Evolutionary conservation across 306 rosid genomes (phyloP).

Genomic region (Trifolium dubium): DNA sequence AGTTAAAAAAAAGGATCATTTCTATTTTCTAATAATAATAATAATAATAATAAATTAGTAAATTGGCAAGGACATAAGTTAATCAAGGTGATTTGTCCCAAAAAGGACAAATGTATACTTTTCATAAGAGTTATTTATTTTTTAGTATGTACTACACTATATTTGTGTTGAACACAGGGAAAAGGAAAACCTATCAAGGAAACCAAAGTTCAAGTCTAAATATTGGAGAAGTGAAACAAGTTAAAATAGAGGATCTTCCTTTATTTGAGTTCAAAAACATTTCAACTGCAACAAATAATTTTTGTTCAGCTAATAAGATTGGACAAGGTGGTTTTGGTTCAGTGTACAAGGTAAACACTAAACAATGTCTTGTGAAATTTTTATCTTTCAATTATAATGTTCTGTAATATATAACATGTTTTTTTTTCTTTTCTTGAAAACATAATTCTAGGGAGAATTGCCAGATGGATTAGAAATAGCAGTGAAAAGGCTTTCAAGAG

Average conservation of each 20-base stretch:
- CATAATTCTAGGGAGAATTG: conserved; percentile 25
- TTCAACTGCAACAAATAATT: conserved; percentile 42
- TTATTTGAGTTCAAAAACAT: conserved; percentile 31
- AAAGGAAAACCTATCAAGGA: not conserved
- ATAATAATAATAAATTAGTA: too few species aligned
- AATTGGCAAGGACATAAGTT: too few species aligned
- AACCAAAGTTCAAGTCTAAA: not conserved
- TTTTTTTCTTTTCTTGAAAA: not conserved
- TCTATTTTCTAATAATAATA: too few species aligned
- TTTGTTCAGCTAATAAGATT: conserved; percentile 37
- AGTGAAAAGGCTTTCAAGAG: conserved; percentile 40
- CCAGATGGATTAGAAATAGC: conserved; percentile 39
- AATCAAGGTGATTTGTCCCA: too few species aligned
- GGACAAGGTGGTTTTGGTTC: conserved; percentile 48
- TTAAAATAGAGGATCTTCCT: conserved; percentile 40
- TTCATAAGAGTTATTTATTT: too few species aligned
- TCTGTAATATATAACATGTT: not conserved
- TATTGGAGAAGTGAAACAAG: conserved; percentile 9
- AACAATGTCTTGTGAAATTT: not conserved
- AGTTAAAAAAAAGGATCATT: too few species aligned
- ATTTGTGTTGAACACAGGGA: not conserved
- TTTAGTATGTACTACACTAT: too few species aligned
- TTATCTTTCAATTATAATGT: not conserved
- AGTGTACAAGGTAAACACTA: conserved; percentile 42
- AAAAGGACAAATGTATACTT: too few species aligned